Evolutionary conservation across 1,139 yeast genomes (phyloP), one percentile per base, ranked within the genome.

Genomic region (Yamadazyma membranifaciens): DNA sequence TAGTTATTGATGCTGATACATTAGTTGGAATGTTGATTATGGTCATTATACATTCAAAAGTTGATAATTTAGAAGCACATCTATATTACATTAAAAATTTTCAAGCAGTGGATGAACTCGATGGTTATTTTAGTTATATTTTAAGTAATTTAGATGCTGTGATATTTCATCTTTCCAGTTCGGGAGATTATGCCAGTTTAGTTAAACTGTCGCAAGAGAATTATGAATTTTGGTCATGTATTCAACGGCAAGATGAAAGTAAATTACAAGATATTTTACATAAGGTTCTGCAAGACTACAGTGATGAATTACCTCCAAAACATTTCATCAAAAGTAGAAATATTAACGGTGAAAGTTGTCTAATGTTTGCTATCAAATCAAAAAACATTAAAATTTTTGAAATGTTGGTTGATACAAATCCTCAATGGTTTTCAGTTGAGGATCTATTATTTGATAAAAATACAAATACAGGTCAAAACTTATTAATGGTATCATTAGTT

Each of bases 61-160:
- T 85, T 2, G 70, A 69, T 7, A 64, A 81, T 51, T 56, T 87
- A 15, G 83, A 79, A 50, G 76, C 80, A 1, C 92, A 86, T 50
- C 55, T 89, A 7, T 72, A 67, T 39, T 87, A 87, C 55, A 70
- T 88, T 37, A 79, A 80, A 45, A 66, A 74, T 39, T 87, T 85
- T 56, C 75, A 82, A 41, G 56, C 67, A 0, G 42, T 45, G 3
- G 63, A 62, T 37, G 45, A 46, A 35, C 48, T 55, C 20, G 49
- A 75, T 62, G 67, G 75, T 41, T 59, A 74, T 59, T 45, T 70
- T 45, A 67, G 58, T 47, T 72, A 69, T 44, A 70, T 71, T 22
- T 51, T 89, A 26, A 83, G 95, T 39, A 87, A 95, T 9, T 66
- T 89, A 35, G 96, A 89, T 54, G 96, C 92, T 0, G 95, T 88